phyloP scores from a whole-genome alignment of 2,329 filamentous ascomycete species.

The Calonectria henricotiae region DNA sequence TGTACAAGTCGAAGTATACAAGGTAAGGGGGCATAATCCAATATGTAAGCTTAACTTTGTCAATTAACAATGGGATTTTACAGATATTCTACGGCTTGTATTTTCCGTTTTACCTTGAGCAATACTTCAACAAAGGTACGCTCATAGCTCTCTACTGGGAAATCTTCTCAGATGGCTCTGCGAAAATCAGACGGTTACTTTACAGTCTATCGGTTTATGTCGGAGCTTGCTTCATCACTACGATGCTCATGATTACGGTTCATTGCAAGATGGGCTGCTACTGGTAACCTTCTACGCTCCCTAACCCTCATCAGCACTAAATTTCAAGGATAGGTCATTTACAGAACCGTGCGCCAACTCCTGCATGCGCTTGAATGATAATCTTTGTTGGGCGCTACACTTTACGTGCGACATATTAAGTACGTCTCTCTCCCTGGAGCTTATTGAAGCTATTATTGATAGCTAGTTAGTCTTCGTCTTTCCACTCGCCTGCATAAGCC shows the following conservation, averaged over 20 bases:
- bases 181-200: neutral
- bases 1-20: neutral
- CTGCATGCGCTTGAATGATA: slow-evolving; percentile 5
- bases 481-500: slow-evolving; percentile 9
- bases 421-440: neutral
- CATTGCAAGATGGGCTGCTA: slow-evolving; percentile 7
- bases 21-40: neutral
- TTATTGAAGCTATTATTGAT: neutral
- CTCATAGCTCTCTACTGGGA: slow-evolving; percentile 23
- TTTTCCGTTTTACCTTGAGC: slow-evolving; percentile 18
- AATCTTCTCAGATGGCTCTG: slow-evolving; percentile 19
- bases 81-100: slow-evolving; percentile 4
- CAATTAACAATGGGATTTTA: neutral
- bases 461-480: slow-evolving; percentile 5
- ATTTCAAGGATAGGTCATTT: neutral
- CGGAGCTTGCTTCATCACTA: neutral
- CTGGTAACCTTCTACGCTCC: neutral
- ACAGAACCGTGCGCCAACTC: neutral
- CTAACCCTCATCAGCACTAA: neutral
- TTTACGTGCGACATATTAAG: neutral
- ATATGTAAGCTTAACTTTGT: too few species aligned
- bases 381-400: slow-evolving; percentile 16
- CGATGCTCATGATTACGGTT: neutral
- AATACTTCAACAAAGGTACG: slow-evolving; percentile 21
- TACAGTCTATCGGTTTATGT: neutral